phyloP scores from a whole-genome alignment of 106 monocot genomes.

The Dendrobium nobile region DNA sequence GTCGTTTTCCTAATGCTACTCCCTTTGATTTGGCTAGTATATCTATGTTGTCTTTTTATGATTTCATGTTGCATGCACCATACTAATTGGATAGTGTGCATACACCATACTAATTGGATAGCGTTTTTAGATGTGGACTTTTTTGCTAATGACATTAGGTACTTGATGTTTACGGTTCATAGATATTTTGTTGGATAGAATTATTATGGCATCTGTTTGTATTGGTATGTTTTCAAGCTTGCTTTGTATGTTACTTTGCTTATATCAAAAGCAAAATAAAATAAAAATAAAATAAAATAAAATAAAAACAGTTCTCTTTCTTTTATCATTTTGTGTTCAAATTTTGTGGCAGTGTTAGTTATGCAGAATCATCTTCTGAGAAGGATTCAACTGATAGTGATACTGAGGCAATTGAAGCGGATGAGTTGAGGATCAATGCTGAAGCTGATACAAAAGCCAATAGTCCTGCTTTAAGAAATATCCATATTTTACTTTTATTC shows the following conservation, averaged over 20 bases:
- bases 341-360: conserved; percentile 31
- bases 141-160: not conserved
- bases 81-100: not conserved
- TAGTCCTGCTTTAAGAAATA: conserved; percentile 30
- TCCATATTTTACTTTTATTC: conserved; percentile 21
- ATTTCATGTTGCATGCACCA: not conserved
- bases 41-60: not conserved
- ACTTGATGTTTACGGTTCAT: not conserved
- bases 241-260: not conserved
- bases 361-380: conserved; percentile 66
- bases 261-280: not conserved
- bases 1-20: too few species aligned
- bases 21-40: not conserved
- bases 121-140: not conserved
- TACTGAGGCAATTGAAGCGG: conserved; percentile 20
- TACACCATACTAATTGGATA: not conserved
- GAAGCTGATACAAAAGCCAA: conserved; percentile 13
- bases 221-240: not conserved
- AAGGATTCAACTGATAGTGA: conserved; percentile 47
- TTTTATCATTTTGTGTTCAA: conserved; percentile 1
- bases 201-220: not conserved
- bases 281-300: not conserved
- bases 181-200: not conserved
- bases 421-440: conserved; percentile 13
- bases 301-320: not conserved